Percentiles rank a stretch among this genome's conserved stretches.
These are phyloP conservation scores for Ceratocystis lukuohia DNA, from an alignment of 2,329 filamentous ascomycete species.

Conservation along the genomic window DNA sequence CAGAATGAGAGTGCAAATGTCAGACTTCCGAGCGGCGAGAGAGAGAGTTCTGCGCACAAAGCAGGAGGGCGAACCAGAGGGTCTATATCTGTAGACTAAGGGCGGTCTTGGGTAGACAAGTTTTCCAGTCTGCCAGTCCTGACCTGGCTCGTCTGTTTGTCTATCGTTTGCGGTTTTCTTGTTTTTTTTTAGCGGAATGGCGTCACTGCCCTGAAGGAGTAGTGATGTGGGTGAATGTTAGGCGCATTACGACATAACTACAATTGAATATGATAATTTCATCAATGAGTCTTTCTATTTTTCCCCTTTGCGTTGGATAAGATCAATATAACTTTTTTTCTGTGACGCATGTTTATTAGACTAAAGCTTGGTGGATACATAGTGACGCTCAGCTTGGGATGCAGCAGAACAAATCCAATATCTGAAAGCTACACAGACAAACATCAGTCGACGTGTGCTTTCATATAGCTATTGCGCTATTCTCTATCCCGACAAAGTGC, in stretches of 20 bases:
- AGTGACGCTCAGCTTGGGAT: neutral
- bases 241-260: conserved; percentile 2
- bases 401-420: too few species aligned
- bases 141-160: neutral
- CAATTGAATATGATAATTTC: conserved; percentile 5
- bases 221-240: neutral
- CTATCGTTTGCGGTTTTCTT: too few species aligned
- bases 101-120: neutral
- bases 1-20: conserved; percentile 98
- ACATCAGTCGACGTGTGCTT: neutral
- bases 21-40: conserved; percentile 82
- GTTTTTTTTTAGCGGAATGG: conserved; percentile 9
- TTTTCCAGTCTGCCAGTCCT: neutral
- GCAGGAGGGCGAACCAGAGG: conserved; percentile 95
- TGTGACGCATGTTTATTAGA: neutral
- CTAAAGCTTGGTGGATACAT: neutral
- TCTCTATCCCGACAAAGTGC: neutral
- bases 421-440: neutral
- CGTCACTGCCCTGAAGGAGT: neutral
- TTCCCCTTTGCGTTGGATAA: neutral
- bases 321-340: neutral
- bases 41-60: conserved; percentile 97
- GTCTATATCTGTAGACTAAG: conserved; percentile 74
- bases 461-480: neutral
- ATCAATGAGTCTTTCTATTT: neutral